Conservation (phyloP, 2,329 filamentous ascomycete genomes). For the Nemania sp. region DNA sequence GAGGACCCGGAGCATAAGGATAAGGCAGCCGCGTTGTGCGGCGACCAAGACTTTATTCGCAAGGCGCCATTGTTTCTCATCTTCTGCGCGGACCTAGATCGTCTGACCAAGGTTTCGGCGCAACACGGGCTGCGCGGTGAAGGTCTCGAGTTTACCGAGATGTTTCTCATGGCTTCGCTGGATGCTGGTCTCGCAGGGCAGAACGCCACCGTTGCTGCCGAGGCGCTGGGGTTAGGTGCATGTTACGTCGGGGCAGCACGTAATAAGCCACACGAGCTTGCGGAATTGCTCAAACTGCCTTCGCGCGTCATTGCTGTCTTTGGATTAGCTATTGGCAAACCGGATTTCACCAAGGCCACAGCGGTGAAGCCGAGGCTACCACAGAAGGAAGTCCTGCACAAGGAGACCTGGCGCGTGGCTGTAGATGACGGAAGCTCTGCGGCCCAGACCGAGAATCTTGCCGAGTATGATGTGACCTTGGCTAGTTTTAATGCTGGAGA, state of each 20-base stretch:
- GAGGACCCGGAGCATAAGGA: conserved; percentile 46
- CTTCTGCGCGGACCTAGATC: conserved; percentile 51
- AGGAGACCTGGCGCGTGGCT: conserved; percentile 44
- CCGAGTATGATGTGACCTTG: conserved; percentile 45
- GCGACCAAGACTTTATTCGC: conserved; percentile 51
- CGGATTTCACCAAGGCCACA: conserved; percentile 42
- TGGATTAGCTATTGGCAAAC: conserved; percentile 48
- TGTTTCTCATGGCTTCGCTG: conserved; percentile 51
- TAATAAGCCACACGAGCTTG: conserved; percentile 48
- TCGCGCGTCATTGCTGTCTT: conserved; percentile 50
- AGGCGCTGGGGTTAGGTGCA: conserved; percentile 49
- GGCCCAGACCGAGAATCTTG: conserved; percentile 39
- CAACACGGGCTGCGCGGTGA: conserved; percentile 40
- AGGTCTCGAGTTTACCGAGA: conserved; percentile 49
- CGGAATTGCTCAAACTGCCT: conserved; percentile 47
- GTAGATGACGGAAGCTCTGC: conserved; percentile 22
- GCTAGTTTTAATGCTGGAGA: conserved; percentile 46
- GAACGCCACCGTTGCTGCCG: conserved; percentile 49
- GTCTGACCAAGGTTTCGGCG: conserved; percentile 46
- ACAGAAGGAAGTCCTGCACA: conserved; percentile 46
- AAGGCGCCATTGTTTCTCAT: conserved; percentile 51
- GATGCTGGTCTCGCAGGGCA: conserved; percentile 51
- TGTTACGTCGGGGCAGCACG: conserved; percentile 52
- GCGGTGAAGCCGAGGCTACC: conserved; percentile 49
- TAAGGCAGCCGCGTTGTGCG: conserved; percentile 45